Evolutionary conservation across 108 stramenopile genomes (phyloP), one percentile per base, ranked within the genome.

Genomic region (Nitzschia sp.): DNA sequence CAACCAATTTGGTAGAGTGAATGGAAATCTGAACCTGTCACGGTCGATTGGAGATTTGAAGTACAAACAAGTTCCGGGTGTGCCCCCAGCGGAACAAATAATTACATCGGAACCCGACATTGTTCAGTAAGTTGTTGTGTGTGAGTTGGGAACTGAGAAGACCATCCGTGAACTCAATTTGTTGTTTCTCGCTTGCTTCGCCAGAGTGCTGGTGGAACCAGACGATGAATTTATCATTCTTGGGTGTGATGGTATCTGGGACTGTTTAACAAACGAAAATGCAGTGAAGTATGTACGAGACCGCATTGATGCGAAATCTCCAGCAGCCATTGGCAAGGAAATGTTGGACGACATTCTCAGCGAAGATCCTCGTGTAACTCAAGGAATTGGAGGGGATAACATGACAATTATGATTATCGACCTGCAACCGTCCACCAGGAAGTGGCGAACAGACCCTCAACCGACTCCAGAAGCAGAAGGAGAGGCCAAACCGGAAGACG

Each of bases 211-310:
- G 29, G 5, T 79, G 4, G 60, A 76, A 32, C 67, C 53, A 0
- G 53, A 82, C 54, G 94, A 95, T 64, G 97, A 97, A 75, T 98
- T 99, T 59, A 65, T 97, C 59, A 71, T 99, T 33, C 56, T 99
- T 48, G 98, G 95, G 2, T 95, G 97, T 51, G 98, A 99, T 72
- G 98, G 98, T 28, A 93, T 99, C 49, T 99, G 97, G 97, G 98
- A 99, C 61, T 96, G 96, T 49, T 73, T 99, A 47, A 77, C 93
- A 24, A 91, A 90, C 66, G 94, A 98, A 79, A 80, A 90, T 64
- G 93, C 95, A 15, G 94, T 97, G 0, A 80, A 96, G 24, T 97
- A 93, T 70, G 97, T 98, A 15, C 80, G 79, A 18, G 72, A 78
- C 51, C 88, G 94, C 21, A 91, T 95, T 45, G 79, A 88, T 35